Evolutionary conservation across 2,329 filamentous ascomycete genomes (phyloP).

Genomic region (Fusarium sp.): DNA sequence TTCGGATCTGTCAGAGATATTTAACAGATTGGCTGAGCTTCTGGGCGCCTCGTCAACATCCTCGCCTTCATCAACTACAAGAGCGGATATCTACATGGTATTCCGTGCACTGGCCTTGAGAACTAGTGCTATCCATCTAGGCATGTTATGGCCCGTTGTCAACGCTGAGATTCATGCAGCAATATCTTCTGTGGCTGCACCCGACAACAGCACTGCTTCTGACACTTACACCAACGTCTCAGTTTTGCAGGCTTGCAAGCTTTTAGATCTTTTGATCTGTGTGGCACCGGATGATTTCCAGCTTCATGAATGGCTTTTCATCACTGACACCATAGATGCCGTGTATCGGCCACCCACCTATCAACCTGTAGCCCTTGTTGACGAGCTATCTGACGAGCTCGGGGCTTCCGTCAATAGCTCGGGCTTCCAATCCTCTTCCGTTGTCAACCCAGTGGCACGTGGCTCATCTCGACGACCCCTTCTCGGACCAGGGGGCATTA

Average conservation of each 20-base stretch:
- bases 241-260: conserved; percentile 89
- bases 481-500: conserved; percentile 61
- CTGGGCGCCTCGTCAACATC: conserved; percentile 84
- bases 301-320: conserved; percentile 96
- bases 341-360: conserved; percentile 80
- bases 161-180: conserved; percentile 85
- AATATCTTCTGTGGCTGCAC: conserved; percentile 75
- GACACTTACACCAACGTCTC: conserved; percentile 81
- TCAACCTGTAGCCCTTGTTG: conserved; percentile 78
- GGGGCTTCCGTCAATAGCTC: conserved; percentile 54
- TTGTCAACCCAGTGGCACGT: conserved; percentile 47
- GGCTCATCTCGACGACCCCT: conserved; percentile 56
- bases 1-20: conserved; percentile 73
- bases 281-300: conserved; percentile 95
- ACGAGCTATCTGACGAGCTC: conserved; percentile 83
- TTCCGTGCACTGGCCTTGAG: conserved; percentile 82
- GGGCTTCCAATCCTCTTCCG: conserved; percentile 47
- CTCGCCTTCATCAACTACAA: conserved; percentile 88
- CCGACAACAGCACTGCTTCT: conserved; percentile 67
- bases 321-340: conserved; percentile 95
- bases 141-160: conserved; percentile 87
- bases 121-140: conserved; percentile 80
- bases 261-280: conserved; percentile 87
- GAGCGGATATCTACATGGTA: conserved; percentile 90
- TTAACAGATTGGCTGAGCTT: conserved; percentile 88